Percentiles rank a stretch among this genome's conserved stretches.
These are phyloP conservation scores for Lithocarpus polystachyus DNA, from an alignment of 306 rosid genomes.

Conservation along the genomic window DNA sequence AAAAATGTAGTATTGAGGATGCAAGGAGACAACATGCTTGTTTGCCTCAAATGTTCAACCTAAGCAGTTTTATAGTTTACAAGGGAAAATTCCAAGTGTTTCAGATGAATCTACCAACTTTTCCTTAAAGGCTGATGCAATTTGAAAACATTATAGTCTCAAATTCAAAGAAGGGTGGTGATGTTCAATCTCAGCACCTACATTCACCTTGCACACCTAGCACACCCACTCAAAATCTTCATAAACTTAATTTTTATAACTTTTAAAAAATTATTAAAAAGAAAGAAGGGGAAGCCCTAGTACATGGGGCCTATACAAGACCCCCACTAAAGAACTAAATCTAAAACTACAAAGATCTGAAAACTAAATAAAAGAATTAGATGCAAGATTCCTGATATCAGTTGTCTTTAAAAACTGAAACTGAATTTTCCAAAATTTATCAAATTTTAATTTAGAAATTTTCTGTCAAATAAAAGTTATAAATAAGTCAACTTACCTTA, in stretches of 20 bases:
- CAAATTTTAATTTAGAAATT: not conserved
- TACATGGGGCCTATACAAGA: too few relatives aligned
- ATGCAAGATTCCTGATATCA: not conserved
- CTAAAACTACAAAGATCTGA: too few relatives aligned
- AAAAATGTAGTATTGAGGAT: slow-evolving; percentile 14
- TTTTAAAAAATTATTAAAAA: too few relatives aligned
- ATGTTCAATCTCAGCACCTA: not conserved
- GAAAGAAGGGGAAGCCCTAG: too few relatives aligned
- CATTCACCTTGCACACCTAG: not conserved
- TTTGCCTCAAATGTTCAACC: not conserved
- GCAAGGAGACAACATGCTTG: not conserved
- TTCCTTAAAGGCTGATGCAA: not conserved
- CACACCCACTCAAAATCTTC: not conserved
- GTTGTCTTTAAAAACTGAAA: not conserved
- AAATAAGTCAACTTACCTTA: not conserved
- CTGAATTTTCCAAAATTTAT: not conserved
- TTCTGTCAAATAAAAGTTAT: too few relatives aligned
- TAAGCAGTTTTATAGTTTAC: not conserved
- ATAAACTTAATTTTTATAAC: too few relatives aligned
- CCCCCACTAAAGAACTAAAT: too few relatives aligned
- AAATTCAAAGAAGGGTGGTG: not conserved
- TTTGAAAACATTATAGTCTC: not conserved
- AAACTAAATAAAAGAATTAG: too few relatives aligned
- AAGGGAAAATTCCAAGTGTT: not conserved
- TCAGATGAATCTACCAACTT: not conserved